Evolutionary conservation across 139 green algal species (phyloP).

Genomic region (Eudorina sp.): DNA sequence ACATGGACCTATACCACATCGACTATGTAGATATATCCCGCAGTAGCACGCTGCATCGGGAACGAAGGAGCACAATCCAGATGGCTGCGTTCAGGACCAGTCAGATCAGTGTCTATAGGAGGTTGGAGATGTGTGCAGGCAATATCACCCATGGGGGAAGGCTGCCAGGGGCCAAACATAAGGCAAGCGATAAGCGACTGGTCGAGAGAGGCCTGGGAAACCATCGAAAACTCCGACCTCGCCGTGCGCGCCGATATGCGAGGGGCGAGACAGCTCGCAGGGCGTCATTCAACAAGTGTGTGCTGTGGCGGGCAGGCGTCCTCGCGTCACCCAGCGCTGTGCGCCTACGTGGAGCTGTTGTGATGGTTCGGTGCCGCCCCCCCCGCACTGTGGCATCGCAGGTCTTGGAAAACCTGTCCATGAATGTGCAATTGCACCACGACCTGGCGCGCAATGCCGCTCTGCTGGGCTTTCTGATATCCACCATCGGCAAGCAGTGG

Average conservation of each 20-base stretch:
- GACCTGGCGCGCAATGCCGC: neutral
- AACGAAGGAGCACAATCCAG: no score
- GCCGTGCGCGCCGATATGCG: no score
- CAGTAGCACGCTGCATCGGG: no score
- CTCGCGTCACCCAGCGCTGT: neutral
- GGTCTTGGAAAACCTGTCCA: conserved; percentile 29
- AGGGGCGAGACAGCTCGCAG: neutral
- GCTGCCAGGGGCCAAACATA: neutral
- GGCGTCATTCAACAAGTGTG: neutral
- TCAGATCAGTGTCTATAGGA: neutral
- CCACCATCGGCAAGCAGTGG: neutral
- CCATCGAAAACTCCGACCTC: no score
- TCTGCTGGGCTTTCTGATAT: neutral
- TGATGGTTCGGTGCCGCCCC: neutral
- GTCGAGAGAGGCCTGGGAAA: no score
- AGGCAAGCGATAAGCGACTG: no score
- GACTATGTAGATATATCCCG: no score
- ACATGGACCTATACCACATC: no score
- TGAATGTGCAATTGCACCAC: neutral
- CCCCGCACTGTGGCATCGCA: neutral
- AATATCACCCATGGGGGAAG: neutral
- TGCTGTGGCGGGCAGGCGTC: neutral
- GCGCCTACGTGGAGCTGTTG: neutral
- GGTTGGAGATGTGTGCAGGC: neutral
- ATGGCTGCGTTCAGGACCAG: neutral